Percentiles rank a stretch among this genome's conserved stretches.
Conservation (phyloP, 1,139 yeast species). For the Zhuliangozyma parablackwelliae region DNA sequence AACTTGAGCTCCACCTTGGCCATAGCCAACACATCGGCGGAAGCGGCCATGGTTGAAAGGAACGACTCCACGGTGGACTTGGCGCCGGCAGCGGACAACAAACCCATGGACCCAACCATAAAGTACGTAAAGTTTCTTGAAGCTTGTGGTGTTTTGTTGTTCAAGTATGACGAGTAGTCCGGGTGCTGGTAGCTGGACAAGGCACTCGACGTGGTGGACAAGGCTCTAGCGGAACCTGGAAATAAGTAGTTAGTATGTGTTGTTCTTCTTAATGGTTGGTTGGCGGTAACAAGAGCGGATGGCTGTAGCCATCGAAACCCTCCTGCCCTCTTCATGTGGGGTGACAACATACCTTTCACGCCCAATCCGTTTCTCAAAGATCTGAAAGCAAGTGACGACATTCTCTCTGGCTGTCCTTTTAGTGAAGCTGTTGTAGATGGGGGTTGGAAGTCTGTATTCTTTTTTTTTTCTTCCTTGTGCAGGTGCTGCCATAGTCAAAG, state of each 20-base stretch:
- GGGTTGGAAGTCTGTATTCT: background rate
- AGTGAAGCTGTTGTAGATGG: no score
- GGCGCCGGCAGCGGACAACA: slow-evolving; percentile 93
- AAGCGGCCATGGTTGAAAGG: slow-evolving; percentile 90
- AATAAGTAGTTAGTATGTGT: no score
- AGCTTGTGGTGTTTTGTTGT: slow-evolving; percentile 67
- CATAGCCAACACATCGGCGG: slow-evolving; percentile 98
- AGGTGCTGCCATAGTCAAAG: slow-evolving; percentile 3
- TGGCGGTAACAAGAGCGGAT: no score
- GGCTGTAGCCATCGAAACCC: background rate
- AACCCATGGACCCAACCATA: slow-evolving; percentile 96
- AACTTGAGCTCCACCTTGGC: slow-evolving; percentile 98
- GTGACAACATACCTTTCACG: slow-evolving; percentile 27
- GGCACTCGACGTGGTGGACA: slow-evolving; percentile 45
- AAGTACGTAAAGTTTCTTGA: slow-evolving; percentile 88
- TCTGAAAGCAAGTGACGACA: slow-evolving; percentile 50
- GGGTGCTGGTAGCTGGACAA: slow-evolving; percentile 87
- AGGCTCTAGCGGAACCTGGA: slow-evolving; percentile 30
- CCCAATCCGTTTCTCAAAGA: slow-evolving; percentile 50
- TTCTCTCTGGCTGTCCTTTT: slow-evolving; percentile 10
- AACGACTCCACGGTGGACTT: slow-evolving; percentile 97
- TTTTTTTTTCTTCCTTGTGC: slow-evolving; percentile 9
- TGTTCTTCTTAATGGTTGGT: no score
- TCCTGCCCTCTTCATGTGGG: background rate
- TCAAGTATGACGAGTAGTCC: slow-evolving; percentile 79